Base-by-base conservation (phyloP, 2,329 filamentous ascomycete genomes). In the Zymoseptoria pseudotritici region DNA sequence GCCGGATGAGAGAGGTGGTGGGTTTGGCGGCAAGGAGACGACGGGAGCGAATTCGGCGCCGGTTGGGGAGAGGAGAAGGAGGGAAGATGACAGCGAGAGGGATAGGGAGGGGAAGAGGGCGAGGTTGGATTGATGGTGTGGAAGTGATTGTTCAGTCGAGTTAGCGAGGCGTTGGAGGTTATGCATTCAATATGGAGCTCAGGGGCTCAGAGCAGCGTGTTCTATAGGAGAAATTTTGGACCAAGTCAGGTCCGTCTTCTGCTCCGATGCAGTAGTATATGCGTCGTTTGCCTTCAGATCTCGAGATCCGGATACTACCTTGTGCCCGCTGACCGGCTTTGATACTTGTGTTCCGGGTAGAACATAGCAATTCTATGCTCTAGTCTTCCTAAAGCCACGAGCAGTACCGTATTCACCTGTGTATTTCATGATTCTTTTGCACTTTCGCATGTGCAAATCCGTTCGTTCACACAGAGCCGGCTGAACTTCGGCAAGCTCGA, bases 21-120 rank as follows among this genome's bases (percentile, higher is more conserved):
- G 75, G 26, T 9, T 8, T 29, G 26, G 26, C 8, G 77, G 78
- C 11, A 78, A 80, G 9, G 78, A 81, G 73, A 21, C 73, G 7
- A 85, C 83, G 59, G 88, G 88, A 1, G 87, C 88, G 1, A 92
- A 92, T 73, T 84, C 83, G 3, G 82, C 86, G 57, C 86, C 87
- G 1, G 76, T 92, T 21, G 88, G 87, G 0, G 84, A 87, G 66
- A 77, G 86, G 55, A 83, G 80, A 70, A 70, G 76, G 54, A 71
- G 78, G 53, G 70, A 73, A 4, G 70, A 71, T 52, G 75, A 75
- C 24, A 73, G 73, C 2, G 69, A 73, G 6, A 69, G 71, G 2
- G 69, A 73, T 60, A 71, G 76, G 31, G 75, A 78, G 10, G 75
- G 74, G 22, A 81, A 82, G 65, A 74, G 79, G 61, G 69, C 71